Evolutionary conservation across 176 grass and related monocot genomes (phyloP).

Genomic region (Elymus sibiricus): DNA sequence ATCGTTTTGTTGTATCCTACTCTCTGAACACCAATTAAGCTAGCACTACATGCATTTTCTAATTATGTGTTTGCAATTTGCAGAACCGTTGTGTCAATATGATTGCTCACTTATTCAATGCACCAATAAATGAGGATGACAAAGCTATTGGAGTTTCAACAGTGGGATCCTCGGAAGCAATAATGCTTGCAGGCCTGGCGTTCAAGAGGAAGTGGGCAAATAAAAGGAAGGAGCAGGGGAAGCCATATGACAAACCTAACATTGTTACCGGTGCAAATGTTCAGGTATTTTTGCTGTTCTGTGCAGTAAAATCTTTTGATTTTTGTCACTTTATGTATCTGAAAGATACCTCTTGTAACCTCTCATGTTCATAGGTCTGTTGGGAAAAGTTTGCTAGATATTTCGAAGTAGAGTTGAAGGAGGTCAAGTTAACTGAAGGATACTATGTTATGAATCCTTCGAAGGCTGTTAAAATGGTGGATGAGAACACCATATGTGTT

Average conservation of each 20-base stretch:
- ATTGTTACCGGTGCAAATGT: constrained; percentile 83
- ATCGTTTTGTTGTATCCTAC: no score
- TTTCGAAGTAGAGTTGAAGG: constrained; percentile 74
- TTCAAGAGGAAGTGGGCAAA: constrained; percentile 83
- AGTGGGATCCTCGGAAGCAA: constrained; percentile 72
- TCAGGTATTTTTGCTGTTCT: constrained; percentile 39
- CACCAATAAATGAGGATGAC: constrained; percentile 49
- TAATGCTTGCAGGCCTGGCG: constrained; percentile 74
- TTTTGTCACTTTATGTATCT: background rate
- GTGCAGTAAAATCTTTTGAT: background rate
- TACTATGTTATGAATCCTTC: constrained; percentile 66
- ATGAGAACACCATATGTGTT: constrained; percentile 71
- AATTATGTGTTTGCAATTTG: background rate
- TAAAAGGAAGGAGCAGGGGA: constrained; percentile 53
- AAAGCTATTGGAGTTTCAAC: constrained; percentile 60
- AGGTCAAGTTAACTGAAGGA: constrained; percentile 64
- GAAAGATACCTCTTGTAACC: background rate
- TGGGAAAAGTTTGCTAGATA: constrained; percentile 80
- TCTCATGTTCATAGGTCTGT: constrained; percentile 44
- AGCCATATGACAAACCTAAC: constrained; percentile 66
- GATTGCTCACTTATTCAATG: constrained; percentile 65
- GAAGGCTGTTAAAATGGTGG: constrained; percentile 71
- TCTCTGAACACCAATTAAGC: background rate
- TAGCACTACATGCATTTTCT: constrained; percentile 9
- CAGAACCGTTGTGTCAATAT: constrained; percentile 84